Percentiles rank a stretch among this genome's conserved stretches.
Evolutionary conservation across 805 yeast species (phyloP).

Genomic region (Yamadazyma insecticola): DNA sequence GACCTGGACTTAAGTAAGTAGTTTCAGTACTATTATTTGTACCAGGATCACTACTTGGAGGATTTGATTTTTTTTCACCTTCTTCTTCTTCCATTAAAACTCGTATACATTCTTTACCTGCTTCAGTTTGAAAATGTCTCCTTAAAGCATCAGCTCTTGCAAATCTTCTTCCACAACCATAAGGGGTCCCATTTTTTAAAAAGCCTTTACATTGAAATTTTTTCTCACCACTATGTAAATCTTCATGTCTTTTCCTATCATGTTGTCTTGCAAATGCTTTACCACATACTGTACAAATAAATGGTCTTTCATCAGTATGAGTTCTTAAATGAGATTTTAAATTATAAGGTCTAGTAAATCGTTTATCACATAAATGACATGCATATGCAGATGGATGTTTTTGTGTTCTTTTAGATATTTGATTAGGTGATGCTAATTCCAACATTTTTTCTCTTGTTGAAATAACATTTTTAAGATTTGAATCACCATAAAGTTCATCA

Average conservation of each 20-base stretch:
- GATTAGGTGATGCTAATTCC: constrained; percentile 59
- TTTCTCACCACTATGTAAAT: constrained; percentile 71
- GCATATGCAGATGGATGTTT: constrained; percentile 71
- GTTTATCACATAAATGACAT: constrained; percentile 79
- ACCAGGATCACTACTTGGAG: too few species aligned
- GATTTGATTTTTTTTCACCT: constrained; percentile 19
- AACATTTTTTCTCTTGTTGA: constrained; percentile 54
- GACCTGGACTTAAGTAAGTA: constrained; percentile 14
- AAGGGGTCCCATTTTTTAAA: constrained; percentile 49
- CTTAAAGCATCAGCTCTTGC: constrained; percentile 45
- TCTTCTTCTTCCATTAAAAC: constrained; percentile 39
- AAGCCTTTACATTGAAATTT: constrained; percentile 67
- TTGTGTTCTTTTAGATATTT: constrained; percentile 52
- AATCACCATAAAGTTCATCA: constrained; percentile 11
- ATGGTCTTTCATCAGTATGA: constrained; percentile 82
- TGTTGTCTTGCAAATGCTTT: constrained; percentile 62
- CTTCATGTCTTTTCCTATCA: constrained; percentile 43
- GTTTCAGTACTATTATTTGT: constrained; percentile 6
- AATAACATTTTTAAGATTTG: constrained; percentile 9
- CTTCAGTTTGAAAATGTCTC: constrained; percentile 43
- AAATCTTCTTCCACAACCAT: constrained; percentile 43
- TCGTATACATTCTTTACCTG: constrained; percentile 41
- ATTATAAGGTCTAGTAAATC: constrained; percentile 90
- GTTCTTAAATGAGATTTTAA: constrained; percentile 87
- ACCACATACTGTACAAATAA: constrained; percentile 66